These are phyloP conservation scores for Ormosia emarginata DNA, from an alignment of 306 rosid genomes.

Conservation along the genomic window DNA sequence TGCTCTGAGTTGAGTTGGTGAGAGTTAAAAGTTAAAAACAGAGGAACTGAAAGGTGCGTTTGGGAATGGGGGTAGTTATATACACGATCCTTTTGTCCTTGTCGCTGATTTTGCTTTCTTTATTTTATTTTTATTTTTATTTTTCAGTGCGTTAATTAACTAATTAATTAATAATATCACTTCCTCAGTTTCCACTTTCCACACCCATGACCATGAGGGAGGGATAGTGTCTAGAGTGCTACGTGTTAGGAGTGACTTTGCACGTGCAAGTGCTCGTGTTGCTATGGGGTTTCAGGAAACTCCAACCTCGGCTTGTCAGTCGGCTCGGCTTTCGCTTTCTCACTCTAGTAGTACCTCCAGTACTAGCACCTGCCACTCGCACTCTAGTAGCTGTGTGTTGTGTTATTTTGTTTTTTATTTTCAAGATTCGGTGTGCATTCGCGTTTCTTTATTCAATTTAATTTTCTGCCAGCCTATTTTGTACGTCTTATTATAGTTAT, in stretches of 20 bases:
- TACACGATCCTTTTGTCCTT: constrained; percentile 28
- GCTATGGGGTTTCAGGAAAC: constrained; percentile 47
- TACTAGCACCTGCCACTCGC: too few relatives aligned
- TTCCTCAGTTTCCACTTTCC: not conserved
- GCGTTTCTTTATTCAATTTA: not conserved
- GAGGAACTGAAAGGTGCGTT: constrained; percentile 30
- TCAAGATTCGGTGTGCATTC: not conserved
- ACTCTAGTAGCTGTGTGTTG: too few relatives aligned
- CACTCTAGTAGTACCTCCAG: not conserved
- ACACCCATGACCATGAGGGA: not conserved
- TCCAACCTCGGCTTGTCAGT: constrained; percentile 47
- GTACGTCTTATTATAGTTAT: not conserved
- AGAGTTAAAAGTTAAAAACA: constrained; percentile 23
- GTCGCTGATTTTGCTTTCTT: not conserved
- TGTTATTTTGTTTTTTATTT: not conserved
- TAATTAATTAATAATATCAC: not conserved
- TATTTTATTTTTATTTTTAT: too few relatives aligned
- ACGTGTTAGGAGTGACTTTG: constrained; percentile 33
- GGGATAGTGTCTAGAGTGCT: not conserved
- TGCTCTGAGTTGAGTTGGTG: constrained; percentile 29
- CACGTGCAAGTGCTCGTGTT: constrained; percentile 66
- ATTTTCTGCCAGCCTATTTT: not conserved
- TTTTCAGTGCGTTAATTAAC: not conserved
- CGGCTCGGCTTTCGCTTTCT: constrained; percentile 59
- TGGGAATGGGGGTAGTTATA: constrained; percentile 40